A percentile compares a stretch with the other conserved stretches of the same genome.
These are phyloP conservation scores for Metschnikowia dekortorum DNA, from an alignment of 805 yeast species.

Conservation along the genomic window DNA sequence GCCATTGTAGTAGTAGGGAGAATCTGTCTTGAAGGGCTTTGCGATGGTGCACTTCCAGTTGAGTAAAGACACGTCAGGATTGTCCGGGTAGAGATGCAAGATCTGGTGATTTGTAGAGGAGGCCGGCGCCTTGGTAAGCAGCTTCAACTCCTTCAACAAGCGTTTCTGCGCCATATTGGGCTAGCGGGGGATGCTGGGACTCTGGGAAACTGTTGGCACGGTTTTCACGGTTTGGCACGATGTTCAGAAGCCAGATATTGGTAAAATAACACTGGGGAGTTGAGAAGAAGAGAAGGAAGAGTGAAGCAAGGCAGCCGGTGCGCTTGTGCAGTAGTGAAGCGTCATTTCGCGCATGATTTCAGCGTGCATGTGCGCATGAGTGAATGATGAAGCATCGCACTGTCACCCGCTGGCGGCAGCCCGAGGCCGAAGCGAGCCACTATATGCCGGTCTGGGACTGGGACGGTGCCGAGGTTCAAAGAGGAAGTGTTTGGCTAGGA, in stretches of 20 bases:
- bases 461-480: background rate
- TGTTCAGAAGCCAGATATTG: background rate
- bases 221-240: background rate
- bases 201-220: background rate
- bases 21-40: constrained; percentile 30
- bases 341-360: background rate
- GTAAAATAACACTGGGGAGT: background rate
- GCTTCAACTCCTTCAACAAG: constrained; percentile 35
- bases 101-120: constrained; percentile 33
- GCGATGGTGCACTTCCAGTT: constrained; percentile 15
- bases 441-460: background rate
- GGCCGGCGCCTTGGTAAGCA: constrained; percentile 28
- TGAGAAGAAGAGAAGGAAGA: background rate
- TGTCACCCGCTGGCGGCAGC: background rate
- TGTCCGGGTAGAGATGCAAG: constrained; percentile 39
- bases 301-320: background rate
- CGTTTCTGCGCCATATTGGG: constrained; percentile 37
- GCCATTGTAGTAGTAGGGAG: constrained; percentile 49
- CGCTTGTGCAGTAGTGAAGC: background rate
- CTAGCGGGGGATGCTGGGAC: background rate
- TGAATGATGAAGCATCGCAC: background rate
- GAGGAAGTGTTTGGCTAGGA: too few species aligned
- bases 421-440: background rate
- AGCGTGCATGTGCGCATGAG: constrained; percentile 2
- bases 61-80: constrained; percentile 13